A percentile compares a stretch with the other conserved stretches of the same genome.
Evolutionary conservation across 176 grass and related monocot genomes (phyloP).

Genomic region (Neostapfia colusana): DNA sequence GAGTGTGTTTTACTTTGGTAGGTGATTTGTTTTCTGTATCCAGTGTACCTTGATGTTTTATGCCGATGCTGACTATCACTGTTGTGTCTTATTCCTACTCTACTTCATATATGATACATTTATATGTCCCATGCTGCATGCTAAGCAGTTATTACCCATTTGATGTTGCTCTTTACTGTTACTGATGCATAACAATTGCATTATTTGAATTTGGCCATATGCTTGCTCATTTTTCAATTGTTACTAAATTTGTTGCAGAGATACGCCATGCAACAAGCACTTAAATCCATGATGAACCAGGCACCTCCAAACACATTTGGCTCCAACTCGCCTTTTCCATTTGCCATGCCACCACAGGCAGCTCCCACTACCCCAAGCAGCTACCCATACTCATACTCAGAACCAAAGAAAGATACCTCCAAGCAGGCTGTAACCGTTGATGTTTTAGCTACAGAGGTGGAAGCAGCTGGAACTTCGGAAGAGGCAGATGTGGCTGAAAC

Average conservation of each 20-base stretch:
- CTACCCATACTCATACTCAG: constrained; percentile 47
- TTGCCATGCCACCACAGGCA: constrained; percentile 60
- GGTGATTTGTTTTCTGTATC: no score
- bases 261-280: constrained; percentile 85
- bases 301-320: constrained; percentile 67
- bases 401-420: constrained; percentile 43
- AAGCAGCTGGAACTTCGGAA: constrained; percentile 51
- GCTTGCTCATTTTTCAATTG: neutral
- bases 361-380: constrained; percentile 47
- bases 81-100: neutral
- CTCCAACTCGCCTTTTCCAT: constrained; percentile 69
- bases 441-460: constrained; percentile 63
- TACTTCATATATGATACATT: no score
- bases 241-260: constrained; percentile 50
- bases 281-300: constrained; percentile 95
- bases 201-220: constrained; percentile 20
- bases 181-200: neutral
- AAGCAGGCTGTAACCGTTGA: constrained; percentile 63
- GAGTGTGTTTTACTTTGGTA: no score
- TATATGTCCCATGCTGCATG: neutral
- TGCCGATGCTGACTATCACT: neutral
- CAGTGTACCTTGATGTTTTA: constrained; percentile 9
- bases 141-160: neutral
- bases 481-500: constrained; percentile 47
- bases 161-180: constrained; percentile 13